A percentile compares a stretch with the other conserved stretches of the same genome.
Evolutionary conservation across 148 eudicot species (phyloP).

Genomic region (Silene latifolia): DNA sequence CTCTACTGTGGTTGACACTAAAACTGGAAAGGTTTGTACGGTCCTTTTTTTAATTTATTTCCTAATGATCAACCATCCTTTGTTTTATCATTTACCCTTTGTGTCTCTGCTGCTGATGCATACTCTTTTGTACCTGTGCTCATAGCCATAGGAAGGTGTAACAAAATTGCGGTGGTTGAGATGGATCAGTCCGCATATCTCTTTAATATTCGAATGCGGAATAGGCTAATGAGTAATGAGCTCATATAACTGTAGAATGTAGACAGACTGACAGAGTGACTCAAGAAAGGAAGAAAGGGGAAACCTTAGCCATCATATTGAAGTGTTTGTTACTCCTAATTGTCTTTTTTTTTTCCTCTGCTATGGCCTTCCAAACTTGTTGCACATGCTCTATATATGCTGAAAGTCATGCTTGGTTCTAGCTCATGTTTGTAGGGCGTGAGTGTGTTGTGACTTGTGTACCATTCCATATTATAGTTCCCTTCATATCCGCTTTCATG

Average conservation of each 20-base stretch:
- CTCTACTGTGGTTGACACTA: constrained; percentile 89
- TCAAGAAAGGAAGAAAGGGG: background rate
- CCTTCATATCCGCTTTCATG: background rate
- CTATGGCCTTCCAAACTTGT: background rate
- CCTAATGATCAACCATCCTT: background rate
- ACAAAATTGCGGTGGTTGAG: background rate
- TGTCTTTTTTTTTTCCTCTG: background rate
- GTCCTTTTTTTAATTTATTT: background rate
- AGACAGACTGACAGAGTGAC: background rate
- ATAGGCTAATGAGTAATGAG: constrained; percentile 2
- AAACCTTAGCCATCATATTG: background rate
- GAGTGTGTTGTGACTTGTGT: background rate
- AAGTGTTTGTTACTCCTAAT: background rate
- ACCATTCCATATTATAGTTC: background rate
- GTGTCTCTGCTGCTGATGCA: background rate
- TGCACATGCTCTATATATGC: background rate
- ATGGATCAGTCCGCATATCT: background rate
- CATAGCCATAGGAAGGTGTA: background rate
- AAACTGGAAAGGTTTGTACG: constrained; percentile 80
- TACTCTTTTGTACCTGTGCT: background rate
- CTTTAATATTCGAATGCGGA: background rate
- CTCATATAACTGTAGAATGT: background rate
- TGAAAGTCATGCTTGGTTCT: background rate
- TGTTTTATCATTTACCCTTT: background rate
- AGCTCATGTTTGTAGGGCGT: background rate